Evolutionary conservation across 2,329 filamentous ascomycete species (phyloP), one percentile per base, ranked within the genome.

Genomic region (Colletotrichum scovillei): DNA sequence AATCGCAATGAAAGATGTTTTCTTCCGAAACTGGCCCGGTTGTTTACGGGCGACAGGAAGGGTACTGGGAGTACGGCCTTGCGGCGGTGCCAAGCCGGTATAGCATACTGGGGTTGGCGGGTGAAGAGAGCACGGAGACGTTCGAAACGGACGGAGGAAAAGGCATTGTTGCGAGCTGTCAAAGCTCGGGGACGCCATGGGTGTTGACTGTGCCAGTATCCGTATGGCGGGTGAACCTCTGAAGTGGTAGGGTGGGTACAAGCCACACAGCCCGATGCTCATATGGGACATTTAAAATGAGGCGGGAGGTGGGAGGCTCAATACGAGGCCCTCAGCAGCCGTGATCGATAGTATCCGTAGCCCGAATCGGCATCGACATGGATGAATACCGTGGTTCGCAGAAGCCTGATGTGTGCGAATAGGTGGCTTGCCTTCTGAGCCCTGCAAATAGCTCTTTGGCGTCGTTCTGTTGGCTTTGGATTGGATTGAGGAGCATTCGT

Each of bases 271-370:
- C 66, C 66, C 69, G 55, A 67, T 65, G 55, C 58, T 32, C 32
- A 64, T 46, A 32, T 68, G 67, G 60, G 49, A 53, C 63, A 62
- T 22, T 12, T 52, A 55, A 70, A 64, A 60, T 70, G 46, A 62
- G 67, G 67, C 70, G 59, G 46, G 55, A 73, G 60, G 55, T 28
- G 65, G 52, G 26, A 63, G 57, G 69, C 67, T 60, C 67, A 46
- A 70, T 52, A 73, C 46, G 70, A 70, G 60, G 66, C 70, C 53
- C 60, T 70, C 69, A 73, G 57, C 42, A 65, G 66, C 30, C 24
- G 22, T n/a, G 30, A n/a, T 32, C 49, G 12, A 30, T 32, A 14
- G 32, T n/a, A 49, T n/a, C n/a, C 66, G 35, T 53, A 56, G 53
- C 32, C 66, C 70, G 32, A 46, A 62, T 28, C 32, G n/a, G 16